phyloP scores from a whole-genome alignment of 306 rosid species.

The Biancaea sappan region DNA sequence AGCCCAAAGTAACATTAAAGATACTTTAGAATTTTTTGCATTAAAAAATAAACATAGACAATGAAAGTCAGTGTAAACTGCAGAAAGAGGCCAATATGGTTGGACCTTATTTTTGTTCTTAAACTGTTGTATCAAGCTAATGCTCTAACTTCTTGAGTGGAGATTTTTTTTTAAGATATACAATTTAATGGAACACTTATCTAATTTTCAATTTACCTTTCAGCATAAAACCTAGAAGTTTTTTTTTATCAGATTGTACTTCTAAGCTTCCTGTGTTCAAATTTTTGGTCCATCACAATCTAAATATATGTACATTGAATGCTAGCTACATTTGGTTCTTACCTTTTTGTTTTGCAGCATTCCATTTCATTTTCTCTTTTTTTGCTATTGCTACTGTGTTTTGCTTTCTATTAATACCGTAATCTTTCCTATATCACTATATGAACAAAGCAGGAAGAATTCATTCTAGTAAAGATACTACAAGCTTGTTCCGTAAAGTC shows the following conservation, averaged over 20 bases:
- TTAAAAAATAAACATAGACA: neutral
- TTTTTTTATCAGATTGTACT: slow-evolving; percentile 62
- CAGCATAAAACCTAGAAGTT: slow-evolving; percentile 59
- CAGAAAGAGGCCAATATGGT: slow-evolving; percentile 18
- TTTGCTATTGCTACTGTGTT: no score
- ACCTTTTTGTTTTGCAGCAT: no score
- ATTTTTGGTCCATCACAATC: no score
- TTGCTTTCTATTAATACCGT: no score
- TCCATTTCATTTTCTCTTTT: no score
- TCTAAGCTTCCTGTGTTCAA: no score
- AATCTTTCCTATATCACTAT: no score
- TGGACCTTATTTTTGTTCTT: slow-evolving; percentile 71
- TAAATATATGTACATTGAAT: no score
- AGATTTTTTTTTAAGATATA: slow-evolving; percentile 11
- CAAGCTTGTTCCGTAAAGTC: no score
- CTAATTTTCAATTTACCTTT: slow-evolving; percentile 39
- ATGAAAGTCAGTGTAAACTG: neutral
- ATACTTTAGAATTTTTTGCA: neutral
- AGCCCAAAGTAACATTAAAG: neutral
- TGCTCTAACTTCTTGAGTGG: neutral
- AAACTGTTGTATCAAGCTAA: slow-evolving; percentile 11
- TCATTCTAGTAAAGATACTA: no score
- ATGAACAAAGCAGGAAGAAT: no score
- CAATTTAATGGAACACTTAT: slow-evolving; percentile 13
- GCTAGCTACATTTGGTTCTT: no score